Evolutionary conservation across 345 rosid species (phyloP).

Genomic region (Citrus mangshanensis): DNA sequence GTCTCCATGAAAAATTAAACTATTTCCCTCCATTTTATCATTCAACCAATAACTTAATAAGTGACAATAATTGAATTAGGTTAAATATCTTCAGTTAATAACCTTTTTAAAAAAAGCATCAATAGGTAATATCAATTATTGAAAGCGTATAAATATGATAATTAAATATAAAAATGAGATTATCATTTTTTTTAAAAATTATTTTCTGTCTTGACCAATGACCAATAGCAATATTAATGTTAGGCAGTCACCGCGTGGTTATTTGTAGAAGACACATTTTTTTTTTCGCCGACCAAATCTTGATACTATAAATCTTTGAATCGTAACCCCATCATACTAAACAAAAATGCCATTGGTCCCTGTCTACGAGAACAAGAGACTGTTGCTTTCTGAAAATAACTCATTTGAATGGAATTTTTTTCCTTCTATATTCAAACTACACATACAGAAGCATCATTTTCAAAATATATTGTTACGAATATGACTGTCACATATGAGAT

Average conservation of each 20-base stretch:
- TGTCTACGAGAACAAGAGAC: not conserved
- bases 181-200: too few species aligned
- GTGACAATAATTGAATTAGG: too few species aligned
- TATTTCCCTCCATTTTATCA: too few species aligned
- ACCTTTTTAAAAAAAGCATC: too few species aligned
- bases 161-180: too few species aligned
- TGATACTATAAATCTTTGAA: not conserved
- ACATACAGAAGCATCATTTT: slow-evolving; percentile 7
- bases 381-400: not conserved
- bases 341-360: not conserved
- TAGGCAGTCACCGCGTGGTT: not conserved
- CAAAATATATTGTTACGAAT: not conserved
- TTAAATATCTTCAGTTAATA: too few species aligned
- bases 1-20: too few species aligned
- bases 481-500: slow-evolving; percentile 5
- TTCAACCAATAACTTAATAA: too few species aligned
- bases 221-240: not conserved
- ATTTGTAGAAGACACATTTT: too few species aligned
- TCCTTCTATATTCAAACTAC: not conserved
- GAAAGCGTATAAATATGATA: too few species aligned
- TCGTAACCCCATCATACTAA: not conserved
- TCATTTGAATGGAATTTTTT: not conserved
- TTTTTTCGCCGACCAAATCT: not conserved
- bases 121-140: too few species aligned
- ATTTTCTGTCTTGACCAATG: not conserved